These are phyloP conservation scores for Vaccinium vitisidaea DNA, from an alignment of 148 eudicot genomes.

Conservation along the genomic window DNA sequence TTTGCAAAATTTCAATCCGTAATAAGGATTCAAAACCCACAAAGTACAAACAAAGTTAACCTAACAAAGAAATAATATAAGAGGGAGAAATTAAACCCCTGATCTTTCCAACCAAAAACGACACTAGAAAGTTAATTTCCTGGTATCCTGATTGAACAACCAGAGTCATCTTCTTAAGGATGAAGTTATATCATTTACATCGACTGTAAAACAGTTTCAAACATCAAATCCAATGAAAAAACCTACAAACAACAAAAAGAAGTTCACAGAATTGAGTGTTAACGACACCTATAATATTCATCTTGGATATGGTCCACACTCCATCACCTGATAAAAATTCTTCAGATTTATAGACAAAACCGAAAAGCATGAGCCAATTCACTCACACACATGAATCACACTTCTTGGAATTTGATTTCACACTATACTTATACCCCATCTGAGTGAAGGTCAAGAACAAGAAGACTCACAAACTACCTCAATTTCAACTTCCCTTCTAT, in stretches of 20 bases:
- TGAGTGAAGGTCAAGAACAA: background rate
- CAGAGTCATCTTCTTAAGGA: background rate
- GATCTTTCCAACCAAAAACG: background rate
- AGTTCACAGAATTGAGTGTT: no score
- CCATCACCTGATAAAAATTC: background rate
- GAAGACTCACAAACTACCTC: slow-evolving; percentile 48
- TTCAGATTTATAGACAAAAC: background rate
- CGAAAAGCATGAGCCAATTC: background rate
- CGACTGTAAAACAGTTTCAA: background rate
- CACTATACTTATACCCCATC: background rate
- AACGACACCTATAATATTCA: background rate
- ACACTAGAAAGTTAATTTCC: background rate
- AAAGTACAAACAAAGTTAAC: background rate
- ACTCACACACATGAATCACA: background rate
- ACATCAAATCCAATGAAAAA: background rate
- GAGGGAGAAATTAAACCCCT: background rate
- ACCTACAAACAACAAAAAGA: background rate
- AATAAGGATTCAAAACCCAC: background rate
- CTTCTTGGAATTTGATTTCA: background rate
- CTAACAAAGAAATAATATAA: background rate
- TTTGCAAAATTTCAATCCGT: background rate
- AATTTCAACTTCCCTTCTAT: slow-evolving; percentile 44
- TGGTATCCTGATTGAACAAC: background rate
- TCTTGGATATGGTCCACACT: background rate
- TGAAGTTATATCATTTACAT: background rate